phyloP scores from a whole-genome alignment of 2,329 filamentous ascomycete genomes.

The Arthroderma sp. region DNA sequence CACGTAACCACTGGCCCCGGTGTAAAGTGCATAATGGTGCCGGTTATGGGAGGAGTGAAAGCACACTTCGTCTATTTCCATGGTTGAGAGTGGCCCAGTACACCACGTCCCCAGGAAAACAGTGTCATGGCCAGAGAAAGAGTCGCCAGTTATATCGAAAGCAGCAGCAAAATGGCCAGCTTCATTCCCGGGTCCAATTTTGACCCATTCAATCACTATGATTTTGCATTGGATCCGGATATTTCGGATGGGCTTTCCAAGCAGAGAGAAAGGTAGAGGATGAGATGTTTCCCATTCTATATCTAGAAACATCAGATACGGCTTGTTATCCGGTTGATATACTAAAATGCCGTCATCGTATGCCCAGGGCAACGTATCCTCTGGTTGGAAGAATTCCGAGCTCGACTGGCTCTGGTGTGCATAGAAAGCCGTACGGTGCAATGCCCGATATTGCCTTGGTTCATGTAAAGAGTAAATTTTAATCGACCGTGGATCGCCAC shows the following conservation, averaged over 20 bases:
- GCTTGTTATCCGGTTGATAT: slow-evolving; percentile 26
- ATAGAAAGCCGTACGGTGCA: not conserved
- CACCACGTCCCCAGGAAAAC: no score
- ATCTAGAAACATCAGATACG: no score
- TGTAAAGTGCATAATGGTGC: not conserved
- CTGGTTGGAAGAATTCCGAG: not conserved
- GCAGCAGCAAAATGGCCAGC: slow-evolving; percentile 50
- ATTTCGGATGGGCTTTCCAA: not conserved
- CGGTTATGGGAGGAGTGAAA: slow-evolving; percentile 19
- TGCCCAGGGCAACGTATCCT: slow-evolving; percentile 39
- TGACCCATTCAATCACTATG: not conserved
- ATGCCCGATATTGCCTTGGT: slow-evolving; percentile 25
- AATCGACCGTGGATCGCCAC: slow-evolving; percentile 37
- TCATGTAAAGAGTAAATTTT: slow-evolving; percentile 26
- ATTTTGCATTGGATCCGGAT: not conserved
- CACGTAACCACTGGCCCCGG: not conserved
- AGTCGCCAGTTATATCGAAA: slow-evolving; percentile 37
- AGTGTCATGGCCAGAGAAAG: not conserved
- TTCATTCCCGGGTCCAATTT: slow-evolving; percentile 32
- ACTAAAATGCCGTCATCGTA: slow-evolving; percentile 47
- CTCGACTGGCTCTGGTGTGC: not conserved
- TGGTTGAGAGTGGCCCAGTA: no score
- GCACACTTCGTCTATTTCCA: not conserved
- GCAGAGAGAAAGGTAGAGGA: no score
- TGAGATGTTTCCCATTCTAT: no score